Evolutionary conservation across 2,329 filamentous ascomycete species (phyloP), one percentile per base, ranked within the genome.

Genomic region (Myotisia sp.): DNA sequence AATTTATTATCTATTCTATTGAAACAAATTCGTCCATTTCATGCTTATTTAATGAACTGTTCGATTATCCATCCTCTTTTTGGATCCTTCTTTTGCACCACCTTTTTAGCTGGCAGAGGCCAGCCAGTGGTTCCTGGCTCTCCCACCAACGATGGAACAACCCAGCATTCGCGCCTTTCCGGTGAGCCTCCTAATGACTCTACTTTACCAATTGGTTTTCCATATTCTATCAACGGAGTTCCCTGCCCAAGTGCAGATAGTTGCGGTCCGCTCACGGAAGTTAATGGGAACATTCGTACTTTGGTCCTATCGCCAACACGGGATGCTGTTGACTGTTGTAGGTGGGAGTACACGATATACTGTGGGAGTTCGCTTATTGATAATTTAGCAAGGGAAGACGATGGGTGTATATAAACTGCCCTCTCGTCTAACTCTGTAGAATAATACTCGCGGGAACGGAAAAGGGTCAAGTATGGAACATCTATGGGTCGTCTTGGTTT

Each of bases 171-270:
- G 31, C 86, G 70, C 42, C 60, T 60, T 46, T 64, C 65, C 27
- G 54, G 59, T 31, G 58, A 53, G 0, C 61, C 64, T 7, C 55
- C 59, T 30, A 64, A 58, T 26, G 59, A 55, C 42, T 68, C 64
- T 9, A 81, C 71, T 63, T 90, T 86, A 46, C 90, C 90, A 51
- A 94, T 76, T 1, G 90, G 87, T 62, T 95, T 95, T 3, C 84
- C 82, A 45, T 87, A 85, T 23, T 72, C 72, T 14, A 95, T 56
- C 35, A 98, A 62, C 31, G 85, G 82, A 8, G 90, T 95, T 0
- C 81, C 82, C 52, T 84, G 79, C 4, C 85, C 82, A 36, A 95
- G 64, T 1, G 73, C 74, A 3, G 80, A 73, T 4, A 98, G 67
- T 53, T 92, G 81, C 2, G 71, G 68, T 1, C 74, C 79, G 10